Evolutionary conservation across 2,329 filamentous ascomycete genomes (phyloP), one percentile per base, ranked within the genome.

Genomic region (Neofusicoccum ribis): DNA sequence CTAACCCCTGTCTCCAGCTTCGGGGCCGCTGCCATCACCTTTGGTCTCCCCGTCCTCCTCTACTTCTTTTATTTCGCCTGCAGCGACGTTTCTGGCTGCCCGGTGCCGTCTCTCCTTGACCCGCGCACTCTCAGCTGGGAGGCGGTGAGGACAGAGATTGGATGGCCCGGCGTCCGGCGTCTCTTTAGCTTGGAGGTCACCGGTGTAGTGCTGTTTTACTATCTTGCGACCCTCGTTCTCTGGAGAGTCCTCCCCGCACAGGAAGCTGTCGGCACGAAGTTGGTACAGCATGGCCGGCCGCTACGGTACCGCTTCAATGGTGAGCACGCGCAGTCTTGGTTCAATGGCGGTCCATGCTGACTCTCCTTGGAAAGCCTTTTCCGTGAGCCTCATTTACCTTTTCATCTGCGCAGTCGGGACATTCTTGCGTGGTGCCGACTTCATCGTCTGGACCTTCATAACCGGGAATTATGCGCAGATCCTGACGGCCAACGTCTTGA

Each of bases 71-170:
- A 89, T 50, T 96, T 97, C 74, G 82, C 89, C 72, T 97, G 94
- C 85, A 98, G 97, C 80, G 93, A 98, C 77, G 83, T 96, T 68
- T 89, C 92, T 9, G 94, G 95, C 65, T 98, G 94, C 75, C 95
- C 94, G 51, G 89, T 91, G 2, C 92, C 93, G 3, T 92, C 91
- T 5, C 84, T 94, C 7, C 84, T 96, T 44, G 83, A 85, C 70
- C 93, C 91, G 36, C 88, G 85, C 65, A 90, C 86, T 11, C 80
- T 97, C 66, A 88, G 88, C 47, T 81, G 93, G 59, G 85, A 89
- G 20, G 85, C 86, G 71, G 80, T 97, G 70, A 94, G 94, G 81
- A 76, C 82, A 64, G 92, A 97, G 73, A 87, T 91, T 46, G 92
- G 91, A 70, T 97, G 93, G 92, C 90, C 56, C 15, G 93, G 93